These are phyloP conservation scores for Pseudogymnoascus sp. DNA, from an alignment of 2,329 filamentous ascomycete species.

Conservation along the genomic window DNA sequence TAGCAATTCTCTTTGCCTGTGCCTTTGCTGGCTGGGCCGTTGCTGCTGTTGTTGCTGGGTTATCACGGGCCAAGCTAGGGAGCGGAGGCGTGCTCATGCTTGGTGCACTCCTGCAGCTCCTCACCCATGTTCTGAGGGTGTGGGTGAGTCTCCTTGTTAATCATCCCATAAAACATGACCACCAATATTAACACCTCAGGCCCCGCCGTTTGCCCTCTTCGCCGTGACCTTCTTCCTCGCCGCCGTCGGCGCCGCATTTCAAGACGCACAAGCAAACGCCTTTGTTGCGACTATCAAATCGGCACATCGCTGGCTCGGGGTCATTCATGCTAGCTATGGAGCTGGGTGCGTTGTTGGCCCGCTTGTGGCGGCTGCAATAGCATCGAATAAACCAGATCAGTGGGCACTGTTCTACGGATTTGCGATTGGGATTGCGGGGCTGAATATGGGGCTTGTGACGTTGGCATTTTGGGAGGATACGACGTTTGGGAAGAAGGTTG, in stretches of 20 bases:
- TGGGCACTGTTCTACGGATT: conserved; percentile 54
- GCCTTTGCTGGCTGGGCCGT: conserved; percentile 55
- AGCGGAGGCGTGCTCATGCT: conserved; percentile 50
- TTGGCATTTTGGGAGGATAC: conserved; percentile 42
- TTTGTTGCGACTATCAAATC: conserved; percentile 46
- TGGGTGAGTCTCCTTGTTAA: conserved; percentile 33
- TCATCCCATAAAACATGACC: not conserved
- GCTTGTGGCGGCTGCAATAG: conserved; percentile 47
- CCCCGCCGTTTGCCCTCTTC: conserved; percentile 50
- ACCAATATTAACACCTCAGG: conserved; percentile 10
- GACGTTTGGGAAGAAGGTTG: not conserved
- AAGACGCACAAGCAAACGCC: conserved; percentile 57
- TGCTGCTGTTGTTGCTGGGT: conserved; percentile 49
- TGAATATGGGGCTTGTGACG: conserved; percentile 42
- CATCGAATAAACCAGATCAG: conserved; percentile 31
- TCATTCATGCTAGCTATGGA: conserved; percentile 56
- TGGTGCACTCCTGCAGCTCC: conserved; percentile 48
- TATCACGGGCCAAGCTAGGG: conserved; percentile 44
- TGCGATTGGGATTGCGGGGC: conserved; percentile 43
- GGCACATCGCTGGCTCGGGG: conserved; percentile 53
- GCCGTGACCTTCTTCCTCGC: conserved; percentile 51
- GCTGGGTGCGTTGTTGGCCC: conserved; percentile 48
- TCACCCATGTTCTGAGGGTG: conserved; percentile 46
- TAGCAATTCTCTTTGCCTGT: conserved; percentile 45
- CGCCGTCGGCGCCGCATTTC: conserved; percentile 53